Conservation (phyloP, 345 rosid genomes). For the Diplotaxis tenuifolia region DNA sequence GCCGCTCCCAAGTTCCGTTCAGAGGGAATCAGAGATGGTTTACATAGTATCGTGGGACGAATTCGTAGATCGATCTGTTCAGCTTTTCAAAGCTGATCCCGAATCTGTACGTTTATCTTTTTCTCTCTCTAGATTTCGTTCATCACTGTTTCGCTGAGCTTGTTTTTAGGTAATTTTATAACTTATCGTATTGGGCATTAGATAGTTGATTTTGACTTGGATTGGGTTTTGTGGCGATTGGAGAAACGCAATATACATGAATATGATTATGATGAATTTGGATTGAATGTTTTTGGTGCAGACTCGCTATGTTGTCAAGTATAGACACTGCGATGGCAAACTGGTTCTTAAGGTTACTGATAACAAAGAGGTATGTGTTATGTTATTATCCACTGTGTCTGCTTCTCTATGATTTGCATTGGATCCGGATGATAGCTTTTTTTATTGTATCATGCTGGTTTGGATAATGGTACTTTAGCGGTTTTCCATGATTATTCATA, state of each 20-base stretch:
- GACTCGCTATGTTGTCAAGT: constrained; percentile 93
- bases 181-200: not conserved
- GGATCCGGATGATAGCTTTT: not conserved
- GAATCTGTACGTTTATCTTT: constrained; percentile 62
- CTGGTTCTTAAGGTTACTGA: constrained; percentile 98
- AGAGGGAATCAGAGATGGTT: constrained; percentile 51
- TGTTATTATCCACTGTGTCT: no score
- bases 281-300: constrained; percentile 34
- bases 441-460: no score
- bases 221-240: not conserved
- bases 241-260: not conserved
- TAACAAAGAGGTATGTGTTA: constrained; percentile 56
- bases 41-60: constrained; percentile 82
- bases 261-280: not conserved
- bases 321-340: constrained; percentile 88
- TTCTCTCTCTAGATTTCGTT: not conserved
- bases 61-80: constrained; percentile 73
- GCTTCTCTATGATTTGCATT: not conserved
- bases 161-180: no score
- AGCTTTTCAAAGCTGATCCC: constrained; percentile 84
- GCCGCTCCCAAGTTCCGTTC: not conserved
- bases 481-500: no score
- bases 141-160: no score
- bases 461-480: no score
- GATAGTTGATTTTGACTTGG: not conserved